Conservation (phyloP, 495 filamentous ascomycete species). For the Terfezia boudieri region DNA sequence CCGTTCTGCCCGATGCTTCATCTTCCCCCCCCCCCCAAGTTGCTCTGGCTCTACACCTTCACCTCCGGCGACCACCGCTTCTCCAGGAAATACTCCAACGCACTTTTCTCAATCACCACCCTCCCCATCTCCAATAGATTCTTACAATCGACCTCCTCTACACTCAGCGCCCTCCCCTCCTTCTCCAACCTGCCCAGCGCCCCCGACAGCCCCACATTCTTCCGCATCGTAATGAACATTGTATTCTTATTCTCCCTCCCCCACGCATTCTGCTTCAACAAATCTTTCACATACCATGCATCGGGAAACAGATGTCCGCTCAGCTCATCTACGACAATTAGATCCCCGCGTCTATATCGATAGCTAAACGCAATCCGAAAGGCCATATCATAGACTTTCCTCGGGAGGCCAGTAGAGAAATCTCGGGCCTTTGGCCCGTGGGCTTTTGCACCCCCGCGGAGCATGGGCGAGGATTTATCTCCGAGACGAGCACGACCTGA, state of each 20-base stretch:
- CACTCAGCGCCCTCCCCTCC: constrained; percentile 40
- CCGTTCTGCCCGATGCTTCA: no score
- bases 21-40: no score
- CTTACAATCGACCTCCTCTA: constrained; percentile 75
- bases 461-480: constrained; percentile 58
- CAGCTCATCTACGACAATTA: constrained; percentile 58
- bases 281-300: constrained; percentile 34
- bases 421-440: constrained; percentile 75
- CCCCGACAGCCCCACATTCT: constrained; percentile 30
- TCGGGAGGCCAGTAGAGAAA: constrained; percentile 60
- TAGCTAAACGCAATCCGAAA: constrained; percentile 90
- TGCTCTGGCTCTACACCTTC: not conserved
- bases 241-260: constrained; percentile 45
- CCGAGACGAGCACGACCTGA: constrained; percentile 57
- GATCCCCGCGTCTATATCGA: constrained; percentile 62
- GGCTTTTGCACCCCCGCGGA: constrained; percentile 63
- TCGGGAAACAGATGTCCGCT: constrained; percentile 36
- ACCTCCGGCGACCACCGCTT: not conserved
- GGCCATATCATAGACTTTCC: constrained; percentile 85
- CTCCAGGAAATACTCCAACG: constrained; percentile 30
- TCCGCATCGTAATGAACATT: constrained; percentile 46
- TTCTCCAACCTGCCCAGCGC: constrained; percentile 35
- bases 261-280: constrained; percentile 53
- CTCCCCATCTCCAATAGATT: constrained; percentile 65
- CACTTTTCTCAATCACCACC: constrained; percentile 65